Evolutionary conservation across 306 rosid species (phyloP).

Genomic region (Hippophae rhamnoides): DNA sequence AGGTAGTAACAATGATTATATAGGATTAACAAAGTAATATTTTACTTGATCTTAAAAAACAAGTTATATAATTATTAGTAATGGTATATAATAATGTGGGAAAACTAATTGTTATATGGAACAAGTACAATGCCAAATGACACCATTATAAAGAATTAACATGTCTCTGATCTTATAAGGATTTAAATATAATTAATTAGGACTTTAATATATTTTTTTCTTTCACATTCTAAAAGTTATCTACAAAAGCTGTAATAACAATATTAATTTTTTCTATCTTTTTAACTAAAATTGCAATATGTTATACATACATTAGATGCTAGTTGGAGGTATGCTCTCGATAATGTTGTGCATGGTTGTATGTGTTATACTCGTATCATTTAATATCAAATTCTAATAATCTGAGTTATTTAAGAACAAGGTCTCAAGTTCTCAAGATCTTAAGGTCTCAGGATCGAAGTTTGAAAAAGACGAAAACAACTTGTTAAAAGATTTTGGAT

Average conservation of each 20-base stretch:
- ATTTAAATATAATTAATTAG: conserved; percentile 27
- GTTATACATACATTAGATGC: conserved; percentile 24
- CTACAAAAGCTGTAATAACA: neutral
- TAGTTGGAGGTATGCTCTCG: neutral
- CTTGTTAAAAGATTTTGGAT: too few relatives aligned
- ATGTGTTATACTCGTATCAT: too few relatives aligned
- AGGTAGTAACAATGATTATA: conserved; percentile 34
- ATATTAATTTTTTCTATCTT: conserved; percentile 3
- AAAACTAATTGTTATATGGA: conserved; percentile 19
- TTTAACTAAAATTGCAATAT: conserved; percentile 20
- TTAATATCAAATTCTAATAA: too few relatives aligned
- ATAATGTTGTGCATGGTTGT: too few relatives aligned
- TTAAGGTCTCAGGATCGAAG: too few relatives aligned
- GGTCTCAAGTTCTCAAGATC: too few relatives aligned
- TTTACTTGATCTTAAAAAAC: conserved; percentile 24
- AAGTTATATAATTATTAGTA: neutral
- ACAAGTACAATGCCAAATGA: conserved; percentile 25
- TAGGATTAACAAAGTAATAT: conserved; percentile 6
- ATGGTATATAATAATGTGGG: conserved; percentile 8
- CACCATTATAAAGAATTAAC: conserved; percentile 17
- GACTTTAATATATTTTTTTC: conserved; percentile 20
- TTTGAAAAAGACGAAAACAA: too few relatives aligned
- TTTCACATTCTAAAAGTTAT: conserved; percentile 14
- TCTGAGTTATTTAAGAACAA: too few relatives aligned
- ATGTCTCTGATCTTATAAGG: conserved; percentile 20